phyloP scores from a whole-genome alignment of 345 rosid species.

The Hypericum perforatum region DNA sequence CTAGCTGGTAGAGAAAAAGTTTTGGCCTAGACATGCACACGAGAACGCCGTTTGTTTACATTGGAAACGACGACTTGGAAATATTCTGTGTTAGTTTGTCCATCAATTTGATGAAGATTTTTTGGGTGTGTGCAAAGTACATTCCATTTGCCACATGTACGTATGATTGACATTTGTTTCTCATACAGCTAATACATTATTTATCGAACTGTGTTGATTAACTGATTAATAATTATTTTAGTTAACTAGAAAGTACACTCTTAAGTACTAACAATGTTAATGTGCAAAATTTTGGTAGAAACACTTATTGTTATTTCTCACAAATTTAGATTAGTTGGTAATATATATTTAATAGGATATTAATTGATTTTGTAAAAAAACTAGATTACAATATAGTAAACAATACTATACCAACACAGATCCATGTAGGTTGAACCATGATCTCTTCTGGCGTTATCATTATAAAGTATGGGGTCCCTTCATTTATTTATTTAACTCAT shows the following conservation, averaged over 20 bases:
- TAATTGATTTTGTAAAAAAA: too few relatives aligned
- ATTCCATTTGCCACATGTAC: constrained; percentile 28
- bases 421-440: constrained; percentile 13
- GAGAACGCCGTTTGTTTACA: too few relatives aligned
- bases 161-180: constrained; percentile 19
- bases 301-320: too few relatives aligned
- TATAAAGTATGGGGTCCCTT: constrained; percentile 34
- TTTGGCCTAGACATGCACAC: too few relatives aligned
- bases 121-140: constrained; percentile 14
- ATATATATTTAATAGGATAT: too few relatives aligned
- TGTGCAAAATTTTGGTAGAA: too few relatives aligned
- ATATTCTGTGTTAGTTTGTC: constrained; percentile 12
- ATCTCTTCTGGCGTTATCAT: constrained; percentile 5
- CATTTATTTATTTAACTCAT: constrained; percentile 22
- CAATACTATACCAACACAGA: constrained; percentile 6
- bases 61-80: not conserved
- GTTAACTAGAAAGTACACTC: too few relatives aligned
- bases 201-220: not conserved
- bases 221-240: too few relatives aligned
- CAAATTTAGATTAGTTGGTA: too few relatives aligned
- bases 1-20: too few relatives aligned
- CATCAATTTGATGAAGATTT: constrained; percentile 22
- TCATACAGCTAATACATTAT: constrained; percentile 1
- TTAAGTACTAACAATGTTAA: too few relatives aligned
- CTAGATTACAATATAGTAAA: not conserved